phyloP scores from a whole-genome alignment of 805 yeast species.

The Metschnikowia borealis region DNA sequence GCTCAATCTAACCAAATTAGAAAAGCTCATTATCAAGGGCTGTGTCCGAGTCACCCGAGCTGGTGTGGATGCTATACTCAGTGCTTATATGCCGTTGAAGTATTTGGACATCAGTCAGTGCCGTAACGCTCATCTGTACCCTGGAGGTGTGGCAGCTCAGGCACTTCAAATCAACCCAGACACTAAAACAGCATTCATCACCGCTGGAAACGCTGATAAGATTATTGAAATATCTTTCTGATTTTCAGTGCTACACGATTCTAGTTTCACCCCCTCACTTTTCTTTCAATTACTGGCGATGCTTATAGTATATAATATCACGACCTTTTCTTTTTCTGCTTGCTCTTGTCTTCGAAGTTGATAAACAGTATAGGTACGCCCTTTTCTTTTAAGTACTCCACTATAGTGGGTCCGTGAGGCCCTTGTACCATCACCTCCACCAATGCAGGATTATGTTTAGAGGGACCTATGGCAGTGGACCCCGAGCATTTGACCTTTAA shows the following conservation, averaged over 20 bases:
- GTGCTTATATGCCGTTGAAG: slow-evolving; percentile 50
- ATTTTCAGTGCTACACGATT: neutral
- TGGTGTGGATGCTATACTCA: slow-evolving; percentile 64
- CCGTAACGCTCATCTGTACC: slow-evolving; percentile 60
- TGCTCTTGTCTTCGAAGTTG: slow-evolving; percentile 57
- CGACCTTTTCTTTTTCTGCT: slow-evolving; percentile 43
- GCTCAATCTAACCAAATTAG: slow-evolving; percentile 47
- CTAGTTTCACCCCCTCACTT: neutral
- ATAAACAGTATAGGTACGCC: slow-evolving; percentile 71
- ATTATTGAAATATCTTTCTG: slow-evolving; percentile 55
- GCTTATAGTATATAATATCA: neutral
- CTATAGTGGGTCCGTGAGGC: slow-evolving; percentile 64
- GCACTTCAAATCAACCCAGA: slow-evolving; percentile 47
- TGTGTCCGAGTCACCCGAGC: slow-evolving; percentile 75
- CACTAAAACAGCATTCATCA: slow-evolving; percentile 56
- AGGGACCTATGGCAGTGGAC: slow-evolving; percentile 69
- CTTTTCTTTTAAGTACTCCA: slow-evolving; percentile 51
- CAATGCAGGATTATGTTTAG: slow-evolving; percentile 49
- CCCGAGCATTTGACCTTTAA: slow-evolving; percentile 83
- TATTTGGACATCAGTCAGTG: slow-evolving; percentile 67
- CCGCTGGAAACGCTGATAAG: slow-evolving; percentile 48
- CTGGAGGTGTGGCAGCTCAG: slow-evolving; percentile 57
- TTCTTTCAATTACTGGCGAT: neutral
- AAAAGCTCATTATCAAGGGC: slow-evolving; percentile 54
- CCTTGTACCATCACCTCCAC: slow-evolving; percentile 87